A percentile compares a stretch with the other conserved stretches of the same genome.
These are phyloP conservation scores for Plantago coronopus DNA, from an alignment of 305 asterid genomes.

Conservation along the genomic window DNA sequence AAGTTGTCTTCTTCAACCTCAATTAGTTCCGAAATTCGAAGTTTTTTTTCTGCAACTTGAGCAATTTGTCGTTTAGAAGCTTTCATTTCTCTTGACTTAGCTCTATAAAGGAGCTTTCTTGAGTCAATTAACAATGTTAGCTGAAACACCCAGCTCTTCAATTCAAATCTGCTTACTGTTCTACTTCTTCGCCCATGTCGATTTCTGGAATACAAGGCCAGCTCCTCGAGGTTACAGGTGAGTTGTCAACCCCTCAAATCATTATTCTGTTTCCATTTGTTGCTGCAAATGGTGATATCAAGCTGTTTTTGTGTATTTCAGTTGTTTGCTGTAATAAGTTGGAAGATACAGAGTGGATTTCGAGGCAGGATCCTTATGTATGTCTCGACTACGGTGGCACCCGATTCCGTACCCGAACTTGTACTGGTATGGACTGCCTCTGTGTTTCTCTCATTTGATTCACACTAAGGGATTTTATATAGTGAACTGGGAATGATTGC, in stretches of 20 bases:
- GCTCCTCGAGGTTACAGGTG: conserved; percentile 81
- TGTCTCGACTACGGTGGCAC: conserved; percentile 74
- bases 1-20: too few relatives aligned
- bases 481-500: background rate
- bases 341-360: conserved; percentile 86
- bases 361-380: conserved; percentile 97
- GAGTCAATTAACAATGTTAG: too few relatives aligned
- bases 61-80: too few relatives aligned
- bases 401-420: conserved; percentile 77
- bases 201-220: conserved; percentile 79
- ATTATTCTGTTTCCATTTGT: background rate
- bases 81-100: too few relatives aligned
- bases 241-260: background rate
- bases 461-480: background rate
- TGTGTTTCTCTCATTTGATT: background rate
- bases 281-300: background rate
- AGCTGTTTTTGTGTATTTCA: conserved; percentile 24
- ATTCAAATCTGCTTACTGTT: conserved; percentile 15
- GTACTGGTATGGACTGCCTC: conserved; percentile 45
- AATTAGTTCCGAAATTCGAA: too few relatives aligned
- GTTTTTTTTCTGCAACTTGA: too few relatives aligned
- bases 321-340: conserved; percentile 79
- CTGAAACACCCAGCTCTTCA: background rate
- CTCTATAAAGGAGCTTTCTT: background rate
- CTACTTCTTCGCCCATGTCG: conserved; percentile 47